These are phyloP conservation scores for Phoma sp. DNA, from an alignment of 2,329 filamentous ascomycete genomes.

Conservation along the genomic window DNA sequence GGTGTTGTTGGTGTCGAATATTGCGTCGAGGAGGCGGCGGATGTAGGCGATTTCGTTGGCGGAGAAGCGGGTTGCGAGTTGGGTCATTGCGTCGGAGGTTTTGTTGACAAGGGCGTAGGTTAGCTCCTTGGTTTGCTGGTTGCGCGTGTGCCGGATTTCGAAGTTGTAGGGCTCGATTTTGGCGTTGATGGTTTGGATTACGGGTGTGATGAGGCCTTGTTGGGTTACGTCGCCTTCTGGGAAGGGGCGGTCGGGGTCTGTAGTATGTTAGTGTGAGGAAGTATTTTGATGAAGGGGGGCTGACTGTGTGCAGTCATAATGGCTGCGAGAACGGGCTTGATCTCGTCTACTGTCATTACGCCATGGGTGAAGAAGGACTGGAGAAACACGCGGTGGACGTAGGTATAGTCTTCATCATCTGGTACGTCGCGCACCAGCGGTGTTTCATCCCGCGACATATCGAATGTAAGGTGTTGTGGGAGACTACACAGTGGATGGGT, in stretches of 20 bases:
- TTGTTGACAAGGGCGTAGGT: slow-evolving; percentile 84
- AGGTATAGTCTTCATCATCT: slow-evolving; percentile 27
- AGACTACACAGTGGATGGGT: too few species aligned
- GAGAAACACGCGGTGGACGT: slow-evolving; percentile 85
- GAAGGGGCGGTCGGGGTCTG: slow-evolving; percentile 54
- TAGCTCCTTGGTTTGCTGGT: slow-evolving; percentile 72
- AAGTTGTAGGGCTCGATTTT: slow-evolving; percentile 82
- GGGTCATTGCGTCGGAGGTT: slow-evolving; percentile 80
- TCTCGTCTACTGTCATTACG: slow-evolving; percentile 77
- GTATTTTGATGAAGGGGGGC: not conserved
- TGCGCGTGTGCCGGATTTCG: slow-evolving; percentile 78
- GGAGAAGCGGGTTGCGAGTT: slow-evolving; percentile 81
- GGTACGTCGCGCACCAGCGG: slow-evolving; percentile 19
- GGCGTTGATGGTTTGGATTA: slow-evolving; percentile 73
- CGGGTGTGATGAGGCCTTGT: slow-evolving; percentile 68
- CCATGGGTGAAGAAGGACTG: slow-evolving; percentile 85
- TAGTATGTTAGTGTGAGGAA: not conserved
- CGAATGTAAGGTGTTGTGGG: not conserved
- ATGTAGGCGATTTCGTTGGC: slow-evolving; percentile 90
- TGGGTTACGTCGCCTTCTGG: slow-evolving; percentile 70
- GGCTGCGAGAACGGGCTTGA: slow-evolving; percentile 74
- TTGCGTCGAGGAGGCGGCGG: slow-evolving; percentile 84
- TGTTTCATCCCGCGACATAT: slow-evolving; percentile 13
- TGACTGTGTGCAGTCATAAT: slow-evolving; percentile 71
- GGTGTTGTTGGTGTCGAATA: slow-evolving; percentile 91